Evolutionary conservation across 768 basidiomycete genomes (phyloP), one percentile per base, ranked within the genome.

Genomic region (Phylloporus rhodoxanthus): DNA sequence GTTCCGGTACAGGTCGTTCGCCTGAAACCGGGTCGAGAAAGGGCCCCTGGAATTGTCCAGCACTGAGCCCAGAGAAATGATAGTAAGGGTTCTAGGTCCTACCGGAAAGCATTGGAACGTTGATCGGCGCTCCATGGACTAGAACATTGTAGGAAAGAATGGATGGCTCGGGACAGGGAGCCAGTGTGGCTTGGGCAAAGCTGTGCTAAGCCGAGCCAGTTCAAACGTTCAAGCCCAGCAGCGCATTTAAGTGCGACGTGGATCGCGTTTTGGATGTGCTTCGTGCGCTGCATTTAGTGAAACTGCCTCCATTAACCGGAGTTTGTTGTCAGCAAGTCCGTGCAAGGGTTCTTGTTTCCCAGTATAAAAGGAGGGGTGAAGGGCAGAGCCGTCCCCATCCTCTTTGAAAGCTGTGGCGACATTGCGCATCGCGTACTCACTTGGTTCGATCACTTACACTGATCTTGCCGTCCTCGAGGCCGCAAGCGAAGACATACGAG

Each of bases 391-490:
- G 10, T 14, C 37, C 45, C 34, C 48, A 25, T 45, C 42, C 32
- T n/a, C n/a, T n/a, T n/a, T n/a, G n/a, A 37, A 48, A 41, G 43
- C 57, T 41, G 58, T 59, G 59, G 29, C 11, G 28, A 46, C 34
- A n/a, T 28, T 33, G 29, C 29, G 11, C 29, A 11, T 30, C 29
- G 29, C 29, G 5, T 11, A 30, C 29, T 30, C 29, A 4, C n/a
- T 15, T 41, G 15, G 45, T 44, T 47, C 61, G 61, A 63, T 65
- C 61, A 42, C 21, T 4, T 45, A 54, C 51, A 36, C 51, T 51
- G 17, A 41, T 67, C 55, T 63, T 45, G 21, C 59, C 56, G 60
- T 62, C 65, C 65, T 66, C 67, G 62, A 66, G 65, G 65, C 50
- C 48, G 37, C 56, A 68, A 67, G 64, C 64, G 64, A 68, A 52